Base-by-base conservation (phyloP, 192 early-diverging fungal species). In the Backusella parvicylindrica region DNA sequence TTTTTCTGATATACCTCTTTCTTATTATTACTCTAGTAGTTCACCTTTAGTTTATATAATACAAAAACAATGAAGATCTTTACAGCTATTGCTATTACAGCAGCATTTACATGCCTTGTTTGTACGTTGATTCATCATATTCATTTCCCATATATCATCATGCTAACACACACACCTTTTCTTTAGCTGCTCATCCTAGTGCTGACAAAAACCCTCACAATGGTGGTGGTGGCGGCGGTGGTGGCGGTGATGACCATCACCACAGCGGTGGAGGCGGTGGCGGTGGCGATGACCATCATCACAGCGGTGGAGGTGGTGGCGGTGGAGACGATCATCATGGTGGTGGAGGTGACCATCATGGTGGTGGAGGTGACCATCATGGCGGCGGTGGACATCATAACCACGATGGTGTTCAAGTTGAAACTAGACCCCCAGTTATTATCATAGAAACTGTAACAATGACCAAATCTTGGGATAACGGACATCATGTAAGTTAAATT, bases 381-480 rank as follows among this genome's bases (percentile, higher is more conserved):
- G 26, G 26, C 1, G 28, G 28, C 7, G 15, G 26, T 15, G 32
- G 26, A 16, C 18, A 60, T 12, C 53, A 26, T 13, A 21, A 26
- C 12, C 31, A 68, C 40, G 2, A 26, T 68, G 47, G 47, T 36
- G 9, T 75, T 6, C 15, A 49, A 56, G 38, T 68, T 31, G 65
- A 75, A 28, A 68, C 74, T 2, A 38, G 18, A 53, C 74, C 74
- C 31, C 74, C 74, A 53, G 66, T 75, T 32, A 40, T 75, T 35
- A 67, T 65, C 3, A 6, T 31, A n/a, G 47, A 37, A 2, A 75
- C 74, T 23, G 74, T 75, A 16, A 75, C 74, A 36, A 36, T 36
- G 43, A 75, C 74, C 38, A 53, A 68, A 16, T 50, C 40, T 31
- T 70, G 23, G 26, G 60, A 9, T 74, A 7, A 12, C 60, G 26